These are phyloP conservation scores for Podila verticillata DNA, from an alignment of 192 early-diverging fungal species.

Conservation along the genomic window DNA sequence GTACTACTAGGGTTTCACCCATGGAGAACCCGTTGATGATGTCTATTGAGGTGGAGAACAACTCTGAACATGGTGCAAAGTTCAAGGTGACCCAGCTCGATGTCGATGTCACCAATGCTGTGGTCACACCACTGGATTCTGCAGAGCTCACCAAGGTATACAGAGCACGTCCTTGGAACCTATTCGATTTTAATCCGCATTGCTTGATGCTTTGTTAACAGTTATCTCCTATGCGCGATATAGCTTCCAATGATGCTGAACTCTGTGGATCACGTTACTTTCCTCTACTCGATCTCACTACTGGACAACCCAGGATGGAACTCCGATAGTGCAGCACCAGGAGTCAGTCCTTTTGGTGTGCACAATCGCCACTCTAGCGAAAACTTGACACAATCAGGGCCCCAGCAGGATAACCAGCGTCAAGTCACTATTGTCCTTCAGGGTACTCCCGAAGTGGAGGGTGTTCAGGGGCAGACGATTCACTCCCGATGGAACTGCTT, in stretches of 20 bases:
- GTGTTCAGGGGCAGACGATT: conserved; percentile 53
- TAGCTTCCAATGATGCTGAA: conserved; percentile 58
- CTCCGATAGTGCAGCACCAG: conserved; percentile 9
- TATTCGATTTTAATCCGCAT: too few relatives aligned
- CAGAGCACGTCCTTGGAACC: too few relatives aligned
- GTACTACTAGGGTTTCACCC: conserved; percentile 66
- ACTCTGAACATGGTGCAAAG: conserved; percentile 58
- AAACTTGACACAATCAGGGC: conserved; percentile 2
- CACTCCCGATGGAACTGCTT: conserved; percentile 70
- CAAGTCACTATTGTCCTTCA: conserved; percentile 63
- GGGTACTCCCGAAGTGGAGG: conserved; percentile 60
- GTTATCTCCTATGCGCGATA: too few relatives aligned
- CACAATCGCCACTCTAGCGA: conserved; percentile 40
- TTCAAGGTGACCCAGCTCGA: conserved; percentile 60
- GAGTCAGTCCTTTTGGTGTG: conserved; percentile 7
- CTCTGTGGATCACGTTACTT: conserved; percentile 63
- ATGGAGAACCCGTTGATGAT: conserved; percentile 68
- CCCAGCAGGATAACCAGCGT: conserved; percentile 45
- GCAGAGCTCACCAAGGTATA: conserved; percentile 54
- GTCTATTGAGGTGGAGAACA: conserved; percentile 71
- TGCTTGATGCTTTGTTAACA: not conserved
- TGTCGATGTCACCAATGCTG: conserved; percentile 63
- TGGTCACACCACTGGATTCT: conserved; percentile 54
- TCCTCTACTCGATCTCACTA: conserved; percentile 64
- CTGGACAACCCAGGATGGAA: conserved; percentile 57